Evolutionary conservation across 2,329 filamentous ascomycete species (phyloP).

Genomic region (Malbranchea cinnamomea): DNA sequence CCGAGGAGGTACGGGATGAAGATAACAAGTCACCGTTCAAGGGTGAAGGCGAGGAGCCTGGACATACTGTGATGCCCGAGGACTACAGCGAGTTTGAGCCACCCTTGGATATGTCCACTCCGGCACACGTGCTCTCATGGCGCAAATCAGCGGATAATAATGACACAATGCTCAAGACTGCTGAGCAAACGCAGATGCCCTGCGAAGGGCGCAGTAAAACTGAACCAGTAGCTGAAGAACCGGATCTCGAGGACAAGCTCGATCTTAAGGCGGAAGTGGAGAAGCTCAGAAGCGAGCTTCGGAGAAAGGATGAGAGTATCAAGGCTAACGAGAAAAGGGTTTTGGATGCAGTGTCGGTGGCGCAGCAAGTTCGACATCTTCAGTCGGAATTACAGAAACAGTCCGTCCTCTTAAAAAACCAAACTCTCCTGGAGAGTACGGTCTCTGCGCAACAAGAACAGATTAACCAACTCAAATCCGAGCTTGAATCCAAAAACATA

Average conservation of each 20-base stretch:
- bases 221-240: no score
- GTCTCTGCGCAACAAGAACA: slow-evolving; percentile 4
- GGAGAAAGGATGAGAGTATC: slow-evolving; percentile 22
- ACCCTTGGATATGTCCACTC: slow-evolving; percentile 30
- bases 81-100: slow-evolving; percentile 29
- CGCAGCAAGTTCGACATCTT: slow-evolving; percentile 25
- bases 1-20: slow-evolving; percentile 7
- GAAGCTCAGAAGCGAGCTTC: slow-evolving; percentile 18
- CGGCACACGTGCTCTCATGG: slow-evolving; percentile 23
- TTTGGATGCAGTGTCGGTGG: slow-evolving; percentile 21
- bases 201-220: no score
- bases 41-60: slow-evolving; percentile 1
- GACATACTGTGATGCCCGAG: slow-evolving; percentile 17
- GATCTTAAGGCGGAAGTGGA: slow-evolving; percentile 19
- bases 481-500: slow-evolving; percentile 6
- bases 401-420: slow-evolving; percentile 12
- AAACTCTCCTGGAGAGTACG: slow-evolving; percentile 1
- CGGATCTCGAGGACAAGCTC: no score
- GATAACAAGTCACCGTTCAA: slow-evolving; percentile 6
- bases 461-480: slow-evolving; percentile 6
- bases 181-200: no score
- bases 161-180: slow-evolving; percentile 26
- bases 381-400: slow-evolving; percentile 23
- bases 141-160: slow-evolving; percentile 18
- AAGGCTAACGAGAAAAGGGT: slow-evolving; percentile 18